Evolutionary conservation across 495 filamentous ascomycete species (phyloP), one percentile per base, ranked within the genome.

Genomic region (Xylaria acuta): DNA sequence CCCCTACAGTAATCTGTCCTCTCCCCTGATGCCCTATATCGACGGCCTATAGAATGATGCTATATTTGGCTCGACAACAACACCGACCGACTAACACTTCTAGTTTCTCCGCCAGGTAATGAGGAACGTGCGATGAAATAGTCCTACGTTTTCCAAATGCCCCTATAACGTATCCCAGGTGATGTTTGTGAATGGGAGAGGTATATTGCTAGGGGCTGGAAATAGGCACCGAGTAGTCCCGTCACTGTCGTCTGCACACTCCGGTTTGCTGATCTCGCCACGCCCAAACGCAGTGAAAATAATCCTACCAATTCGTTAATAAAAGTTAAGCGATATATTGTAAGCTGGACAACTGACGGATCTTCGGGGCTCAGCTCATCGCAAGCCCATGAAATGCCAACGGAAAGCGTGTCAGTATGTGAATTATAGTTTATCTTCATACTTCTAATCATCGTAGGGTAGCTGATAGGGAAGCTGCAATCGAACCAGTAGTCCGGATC

Each of bases 171-270:
- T 32, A 56, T 56, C 27, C 53, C 53, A 56, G 2, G 53, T 56
- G 4, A 56, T 56, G 14, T 56, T 56, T 18, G 53, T 60, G 34
- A 38, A 60, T 22, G 58, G 58, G 38, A 38, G 20, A n/a, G 58
- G 34, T 20, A 38, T 60, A 38, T 36, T 38, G 25, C 20, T 38
- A 5, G 34, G 2, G 8, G 58, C 58, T 20, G 58, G 58, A 38
- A 60, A 60, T n/a, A 38, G 30, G 58, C 58, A 60, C 8, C 34
- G 58, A 22, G 34, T 36, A 38, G 58, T 60, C 7, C 34, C 58
- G 18, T 60, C 58, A 9, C 58, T 36, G 11, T 60, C 34, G 7
- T 56, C 53, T 5, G 53, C 53, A 18, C 58, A 60, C 34, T 60
- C 58, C 25, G 58, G 58, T 60, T 40, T 38, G 32, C 58, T 38